Base-by-base conservation (phyloP, 129 eudicot genomes). In the Logfia minima region DNA sequence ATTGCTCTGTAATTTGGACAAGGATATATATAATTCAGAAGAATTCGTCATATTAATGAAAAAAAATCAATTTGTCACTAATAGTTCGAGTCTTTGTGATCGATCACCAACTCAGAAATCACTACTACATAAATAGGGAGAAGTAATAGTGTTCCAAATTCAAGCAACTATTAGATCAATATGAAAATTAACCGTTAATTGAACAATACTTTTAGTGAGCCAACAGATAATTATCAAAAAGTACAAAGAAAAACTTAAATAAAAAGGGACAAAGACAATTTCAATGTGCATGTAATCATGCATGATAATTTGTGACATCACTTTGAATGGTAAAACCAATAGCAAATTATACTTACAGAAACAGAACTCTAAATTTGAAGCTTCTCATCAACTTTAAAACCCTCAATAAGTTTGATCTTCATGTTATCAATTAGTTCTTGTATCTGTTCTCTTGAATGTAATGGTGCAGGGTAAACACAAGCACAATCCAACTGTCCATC, bases 371-470 rank as follows among this genome's bases (percentile, higher is more conserved):
- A 68, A 75, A 8, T 81, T 52, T 75, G 41, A 67, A 75, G 23
- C 71, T 31, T 79, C 52, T 31, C 80, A 5, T 43, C 76, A 41
- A 14, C 13, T 75, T 75, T 68, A 61, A 75, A 24, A 56, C 79
- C 77, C 53, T 85, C 83, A 24, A 78, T 41, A 77, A 85, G 83
- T 56, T 77, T 29, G 55, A 26, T 34, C 81, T 85, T 85, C 85
- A 85, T 85, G 39, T 59, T 52, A 18, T 64, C 75, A 31, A 85
- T 32, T 23, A 85, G n/a, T 41, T 81, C 85, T 65, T 68, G 83
- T 55, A 85, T 81, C 53, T 85, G 88, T 71, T 85, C 81, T 80
- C 88, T 81, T 24, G 85, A 85, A 80, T 85, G 88, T 24, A 85
- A 65, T 3, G 88, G 85, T 41, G 83, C 84, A 19, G 88, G 88